Percentiles rank a stretch among this genome's conserved stretches.
Conservation (phyloP, 768 basidiomycete genomes). For the Fomitopsis serialis region DNA sequence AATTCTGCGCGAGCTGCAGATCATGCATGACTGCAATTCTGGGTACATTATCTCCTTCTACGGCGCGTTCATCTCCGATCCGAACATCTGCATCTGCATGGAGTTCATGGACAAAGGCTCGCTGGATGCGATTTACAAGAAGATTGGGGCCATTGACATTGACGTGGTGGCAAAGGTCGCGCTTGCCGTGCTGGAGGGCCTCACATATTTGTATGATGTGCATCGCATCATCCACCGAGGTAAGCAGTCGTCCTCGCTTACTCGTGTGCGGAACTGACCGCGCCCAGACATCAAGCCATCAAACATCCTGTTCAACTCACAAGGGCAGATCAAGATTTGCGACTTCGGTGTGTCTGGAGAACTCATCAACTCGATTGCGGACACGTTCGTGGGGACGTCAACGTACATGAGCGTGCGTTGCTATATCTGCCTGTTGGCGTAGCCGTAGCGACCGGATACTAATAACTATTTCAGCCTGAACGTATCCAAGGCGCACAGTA, state of each 20-base stretch:
- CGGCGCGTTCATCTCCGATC: conserved; percentile 94
- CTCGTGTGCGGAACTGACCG: background rate
- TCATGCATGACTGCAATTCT: conserved; percentile 97
- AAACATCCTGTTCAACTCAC: conserved; percentile 92
- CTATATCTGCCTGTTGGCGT: conserved; percentile 5
- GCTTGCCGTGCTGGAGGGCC: conserved; percentile 88
- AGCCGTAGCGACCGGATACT: conserved; percentile 6
- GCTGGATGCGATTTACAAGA: conserved; percentile 93
- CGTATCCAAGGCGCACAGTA: conserved; percentile 98
- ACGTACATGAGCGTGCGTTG: conserved; percentile 96
- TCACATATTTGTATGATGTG: conserved; percentile 96
- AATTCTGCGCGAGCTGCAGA: conserved; percentile 94
- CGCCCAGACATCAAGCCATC: conserved; percentile 96
- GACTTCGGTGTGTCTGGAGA: conserved; percentile 99
- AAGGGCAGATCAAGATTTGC: conserved; percentile 96
- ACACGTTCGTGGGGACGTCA: conserved; percentile 97
- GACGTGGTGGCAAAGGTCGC: conserved; percentile 92
- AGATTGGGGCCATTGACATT: conserved; percentile 89
- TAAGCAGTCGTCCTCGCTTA: conserved; percentile 33
- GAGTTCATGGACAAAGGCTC: conserved; percentile 94
- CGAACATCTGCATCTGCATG: conserved; percentile 99
- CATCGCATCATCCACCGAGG: conserved; percentile 99
- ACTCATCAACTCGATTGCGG: conserved; percentile 96
- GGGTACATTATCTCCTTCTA: conserved; percentile 95
- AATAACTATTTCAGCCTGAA: conserved; percentile 64